These are phyloP conservation scores for Alternaria postmessia DNA, from an alignment of 2,329 filamentous ascomycete genomes.

Conservation along the genomic window DNA sequence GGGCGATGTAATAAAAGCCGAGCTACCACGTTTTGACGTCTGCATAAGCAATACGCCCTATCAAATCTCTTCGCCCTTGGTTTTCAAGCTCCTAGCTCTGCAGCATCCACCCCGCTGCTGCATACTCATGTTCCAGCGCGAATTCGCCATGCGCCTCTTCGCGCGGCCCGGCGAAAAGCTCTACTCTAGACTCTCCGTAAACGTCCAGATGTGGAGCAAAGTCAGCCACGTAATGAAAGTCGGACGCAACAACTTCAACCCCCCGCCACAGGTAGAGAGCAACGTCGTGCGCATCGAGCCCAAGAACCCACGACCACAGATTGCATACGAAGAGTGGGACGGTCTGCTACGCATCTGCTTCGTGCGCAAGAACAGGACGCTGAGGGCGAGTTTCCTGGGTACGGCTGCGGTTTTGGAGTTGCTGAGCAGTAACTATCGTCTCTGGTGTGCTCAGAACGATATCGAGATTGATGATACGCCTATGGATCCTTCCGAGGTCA, in stretches of 20 bases:
- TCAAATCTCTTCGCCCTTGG: constrained; percentile 87
- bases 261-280: constrained; percentile 90
- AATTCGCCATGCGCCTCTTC: constrained; percentile 90
- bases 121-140: constrained; percentile 95
- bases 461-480: constrained; percentile 74
- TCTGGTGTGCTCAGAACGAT: constrained; percentile 88
- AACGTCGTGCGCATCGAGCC: constrained; percentile 90
- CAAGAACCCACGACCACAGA: constrained; percentile 83
- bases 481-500: constrained; percentile 36
- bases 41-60: constrained; percentile 82
- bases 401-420: constrained; percentile 82
- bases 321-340: constrained; percentile 95
- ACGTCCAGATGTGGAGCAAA: constrained; percentile 90
- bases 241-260: constrained; percentile 94
- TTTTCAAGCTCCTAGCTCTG: constrained; percentile 87
- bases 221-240: constrained; percentile 85
- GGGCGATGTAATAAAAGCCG: constrained; percentile 90
- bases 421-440: constrained; percentile 86
- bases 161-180: constrained; percentile 87
- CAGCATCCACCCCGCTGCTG: constrained; percentile 82
- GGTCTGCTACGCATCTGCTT: constrained; percentile 85
- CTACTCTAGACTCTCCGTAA: constrained; percentile 89
- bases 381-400: constrained; percentile 81
- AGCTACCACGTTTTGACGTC: constrained; percentile 77
- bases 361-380: constrained; percentile 87